phyloP scores from a whole-genome alignment of 1,284 basidiomycete genomes.

The Athelia sp. region DNA sequence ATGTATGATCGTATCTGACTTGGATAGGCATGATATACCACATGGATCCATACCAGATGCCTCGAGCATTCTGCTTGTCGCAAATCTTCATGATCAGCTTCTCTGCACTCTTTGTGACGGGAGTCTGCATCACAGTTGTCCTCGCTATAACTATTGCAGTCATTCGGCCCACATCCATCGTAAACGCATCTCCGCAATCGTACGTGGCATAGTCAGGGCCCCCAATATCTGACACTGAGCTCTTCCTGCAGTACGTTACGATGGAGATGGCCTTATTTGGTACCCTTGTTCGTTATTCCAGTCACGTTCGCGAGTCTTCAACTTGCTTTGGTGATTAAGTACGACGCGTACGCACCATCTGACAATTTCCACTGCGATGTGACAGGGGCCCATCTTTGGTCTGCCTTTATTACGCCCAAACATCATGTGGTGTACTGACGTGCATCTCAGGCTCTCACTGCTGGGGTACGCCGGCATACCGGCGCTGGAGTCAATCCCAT shows the following conservation, averaged over 20 bases:
- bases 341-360: background rate
- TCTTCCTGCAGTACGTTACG: background rate
- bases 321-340: background rate
- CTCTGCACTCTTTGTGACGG: background rate
- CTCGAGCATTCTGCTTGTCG: background rate
- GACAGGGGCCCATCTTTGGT: background rate
- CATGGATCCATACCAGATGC: background rate
- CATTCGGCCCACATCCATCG: background rate
- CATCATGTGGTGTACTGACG: background rate
- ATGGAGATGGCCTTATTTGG: background rate
- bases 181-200: too few relatives aligned
- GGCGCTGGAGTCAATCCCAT: background rate
- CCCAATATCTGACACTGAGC: background rate
- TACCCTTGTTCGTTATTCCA: background rate
- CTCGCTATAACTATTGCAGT: background rate
- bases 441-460: background rate
- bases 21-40: conserved; percentile 1
- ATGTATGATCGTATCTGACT: background rate
- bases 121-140: background rate
- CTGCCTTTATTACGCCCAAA: background rate
- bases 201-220: too few relatives aligned
- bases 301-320: background rate
- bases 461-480: background rate
- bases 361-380: conserved; percentile 1
- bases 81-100: background rate